Base-by-base conservation (phyloP, 805 yeast genomes). In the Hanseniaspora vineae region DNA sequence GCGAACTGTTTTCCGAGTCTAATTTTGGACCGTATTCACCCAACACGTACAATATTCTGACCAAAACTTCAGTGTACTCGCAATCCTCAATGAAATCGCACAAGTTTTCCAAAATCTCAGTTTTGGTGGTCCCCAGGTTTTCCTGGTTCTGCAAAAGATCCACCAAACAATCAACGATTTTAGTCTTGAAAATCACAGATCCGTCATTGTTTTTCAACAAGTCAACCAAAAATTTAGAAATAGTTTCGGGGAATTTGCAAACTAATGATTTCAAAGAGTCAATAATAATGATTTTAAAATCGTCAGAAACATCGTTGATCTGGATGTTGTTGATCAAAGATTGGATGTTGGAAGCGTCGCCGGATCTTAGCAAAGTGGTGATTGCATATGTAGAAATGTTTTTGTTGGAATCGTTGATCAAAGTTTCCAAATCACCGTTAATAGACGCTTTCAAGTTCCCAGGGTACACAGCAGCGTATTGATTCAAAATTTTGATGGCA, bases 61-160 rank as follows among this genome's bases (percentile, higher is more conserved):
- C 95, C 29, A 94, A 78, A 52, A 92, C 78, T 66, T 88, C 96
- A 31, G 96, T 84, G 69, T 75, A 90, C 68, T 92, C 98, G 69
- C 97, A 92, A 71, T 92, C 98, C 68, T 92, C 98, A 58, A 92
- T 92, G 61, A 88, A 89, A 66, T 92, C 98, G 73, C 97, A 88
- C 57, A 92, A 73, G 64, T 82, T 82, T 67, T 84, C 87, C 59
- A 92, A 71, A 19, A 96, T 95, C 44, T 76, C 66, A 56, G 84
- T 92, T 58, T 85, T 78, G 13, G 23, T 31, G 40, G 39, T 39
- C 29, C 29, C 29, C 29, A 23, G 8, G 4, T 19, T 43, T 15
- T 35, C 31, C 23, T 39, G 44, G 12, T 39, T 39, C 55, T 83
- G 81, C 56, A 92, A 85, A 65, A 92, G 75, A 64, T 90, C 97